Base-by-base conservation (phyloP, 176 grass and related monocot species). In the Rhynchospora pubera region DNA sequence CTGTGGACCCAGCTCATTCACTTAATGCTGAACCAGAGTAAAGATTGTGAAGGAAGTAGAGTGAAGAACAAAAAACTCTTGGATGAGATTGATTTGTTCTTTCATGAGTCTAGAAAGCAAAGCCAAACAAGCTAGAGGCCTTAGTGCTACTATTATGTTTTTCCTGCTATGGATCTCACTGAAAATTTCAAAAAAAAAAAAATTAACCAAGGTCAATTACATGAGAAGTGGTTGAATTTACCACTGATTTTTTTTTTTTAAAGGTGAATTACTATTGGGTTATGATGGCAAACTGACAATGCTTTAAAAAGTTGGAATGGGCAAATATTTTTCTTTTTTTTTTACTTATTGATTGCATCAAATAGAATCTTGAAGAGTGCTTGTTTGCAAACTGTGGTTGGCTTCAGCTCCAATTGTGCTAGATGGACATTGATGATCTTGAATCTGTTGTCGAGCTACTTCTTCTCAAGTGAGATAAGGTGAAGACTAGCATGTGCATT, bases 11-110 rank as follows among this genome's bases (percentile, higher is more conserved):
- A 85, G 78, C 92, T 94, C 19, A 86, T 94, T 82, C 81, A 23
- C 65, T 57, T 88, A 50, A 88, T 93, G 92, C 74, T 84, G 78
- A 68, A 86, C 0, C 87, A 87, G 46, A 62, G 55, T 55, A 21
- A 77, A 19, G 55, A 84, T 62, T 76, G 50, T 32, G 50, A 44
- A 53, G 55, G 63, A 22, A 53, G 46, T 62, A 47, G 80, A 78
- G 53, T 19, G 44, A 86, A 92, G 87, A 87, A 90, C 74, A 83
- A 91, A 82, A 89, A 50, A 13, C 85, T 93, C 1, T 75, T 94
- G 55, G 82, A 84, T 66, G 90, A 92, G 81, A 90, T 94, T 19
- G 92, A 98, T 78, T 47, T 92, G 45, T 98, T 98, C 80, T 87
- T 91, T 81, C 92, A 91, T 77, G 81, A 89, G 59, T 91, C 89